Conservation (phyloP, 352 stramenopile species). For the Phytophthora citricola region DNA sequence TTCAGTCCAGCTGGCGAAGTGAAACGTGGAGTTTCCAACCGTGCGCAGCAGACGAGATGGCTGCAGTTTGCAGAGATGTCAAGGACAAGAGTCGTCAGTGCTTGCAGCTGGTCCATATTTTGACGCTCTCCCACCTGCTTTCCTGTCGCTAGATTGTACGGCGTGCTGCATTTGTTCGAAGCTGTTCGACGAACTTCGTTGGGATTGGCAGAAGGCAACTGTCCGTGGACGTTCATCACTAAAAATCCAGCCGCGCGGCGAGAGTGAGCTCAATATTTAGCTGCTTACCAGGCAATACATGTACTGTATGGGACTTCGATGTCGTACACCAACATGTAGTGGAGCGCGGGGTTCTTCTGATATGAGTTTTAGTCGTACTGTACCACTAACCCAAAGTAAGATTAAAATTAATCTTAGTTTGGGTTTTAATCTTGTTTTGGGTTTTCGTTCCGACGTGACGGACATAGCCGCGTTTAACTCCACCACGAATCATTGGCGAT, state of each 20-base stretch:
- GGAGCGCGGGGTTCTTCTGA: too few relatives aligned
- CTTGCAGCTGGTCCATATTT: not conserved
- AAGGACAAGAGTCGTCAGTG: too few relatives aligned
- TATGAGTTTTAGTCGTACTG: too few relatives aligned
- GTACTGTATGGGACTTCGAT: too few relatives aligned
- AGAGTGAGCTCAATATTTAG: not conserved
- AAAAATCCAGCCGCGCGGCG: constrained; percentile 23
- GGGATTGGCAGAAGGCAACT: not conserved
- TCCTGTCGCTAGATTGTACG: constrained; percentile 9
- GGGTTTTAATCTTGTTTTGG: too few relatives aligned
- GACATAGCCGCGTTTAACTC: not conserved
- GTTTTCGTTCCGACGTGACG: constrained; percentile 6
- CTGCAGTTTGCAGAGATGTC: too few relatives aligned
- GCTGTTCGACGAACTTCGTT: constrained; percentile 20
- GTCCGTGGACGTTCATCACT: constrained; percentile 1
- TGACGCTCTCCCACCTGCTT: constrained; percentile 9
- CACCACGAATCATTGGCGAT: too few relatives aligned
- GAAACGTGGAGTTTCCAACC: constrained; percentile 7
- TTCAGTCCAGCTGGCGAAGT: constrained; percentile 6
- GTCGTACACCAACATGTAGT: too few relatives aligned
- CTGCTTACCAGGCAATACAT: too few relatives aligned
- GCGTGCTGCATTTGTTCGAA: constrained; percentile 24
- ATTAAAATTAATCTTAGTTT: too few relatives aligned
- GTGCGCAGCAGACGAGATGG: constrained; percentile 10
- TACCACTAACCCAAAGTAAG: too few relatives aligned